Evolutionary conservation across 164 flowering plant genomes (phyloP), one percentile per base, ranked within the genome.

Genomic region (Pachysandra terminalis): DNA sequence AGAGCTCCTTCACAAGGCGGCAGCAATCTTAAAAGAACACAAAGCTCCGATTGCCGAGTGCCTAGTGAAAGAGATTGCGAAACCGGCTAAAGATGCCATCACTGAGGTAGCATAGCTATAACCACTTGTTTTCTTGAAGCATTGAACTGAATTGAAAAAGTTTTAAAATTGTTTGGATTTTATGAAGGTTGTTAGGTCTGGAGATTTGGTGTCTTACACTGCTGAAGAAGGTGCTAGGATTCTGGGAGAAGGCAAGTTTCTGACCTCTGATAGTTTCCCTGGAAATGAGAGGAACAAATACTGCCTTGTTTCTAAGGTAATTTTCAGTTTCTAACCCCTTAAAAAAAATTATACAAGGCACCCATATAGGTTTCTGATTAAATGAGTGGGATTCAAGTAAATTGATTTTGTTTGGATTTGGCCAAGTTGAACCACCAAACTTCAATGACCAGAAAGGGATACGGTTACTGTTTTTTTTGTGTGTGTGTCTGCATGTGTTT

Each of bases 201-300:
- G 99, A 21, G 99, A 96, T 80, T 76, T 96, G 69, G 75, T 96
- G 25, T 93, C 98, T 28, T 93, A 96, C 67, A 71, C 80, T 74
- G 99, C 97, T 13, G 99, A 96, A 79, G 99, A 96, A 80, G 99
- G 99, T 45, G 99, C 93, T 1, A 83, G 99, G 66, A 80, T 96
- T 72, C 81, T 96, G 1, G 98, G 98, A 56, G 88, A 88, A 71
- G 98, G 98, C 14, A 82, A 85, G 65, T 93, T 88, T 70, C 75
- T 96, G 67, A 86, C 88, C 5, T 91, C 99, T 66, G 99, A 96
- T 77, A 96, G 99, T 67, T 96, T 96, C 67, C 99, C 99, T 6
- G 99, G 99, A 26, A 93, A 93, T 71, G 98, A 96, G 68, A 89
- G 99, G 71, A 91, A 85, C 64, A 96, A 96, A 67, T 96, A 90